These are phyloP conservation scores for Fonsecaea multimorphosa DNA, from an alignment of 2,329 filamentous ascomycete species.

Conservation along the genomic window DNA sequence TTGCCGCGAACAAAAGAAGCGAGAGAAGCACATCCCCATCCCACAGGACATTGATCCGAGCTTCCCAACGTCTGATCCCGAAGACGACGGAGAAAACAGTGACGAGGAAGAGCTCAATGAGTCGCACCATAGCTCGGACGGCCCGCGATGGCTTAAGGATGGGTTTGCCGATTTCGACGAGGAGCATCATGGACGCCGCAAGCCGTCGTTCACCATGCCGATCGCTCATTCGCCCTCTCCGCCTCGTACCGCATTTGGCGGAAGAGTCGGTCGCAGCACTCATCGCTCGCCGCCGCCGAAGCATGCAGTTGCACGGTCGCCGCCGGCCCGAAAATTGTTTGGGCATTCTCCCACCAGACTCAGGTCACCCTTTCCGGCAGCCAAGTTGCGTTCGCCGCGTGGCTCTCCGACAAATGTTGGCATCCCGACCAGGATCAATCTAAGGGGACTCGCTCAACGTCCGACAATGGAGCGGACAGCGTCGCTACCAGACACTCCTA, in stretches of 20 bases:
- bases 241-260: constrained; percentile 58
- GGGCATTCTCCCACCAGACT: constrained; percentile 73
- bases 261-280: constrained; percentile 30
- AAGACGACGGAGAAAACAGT: constrained; percentile 80
- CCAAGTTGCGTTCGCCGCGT: constrained; percentile 57
- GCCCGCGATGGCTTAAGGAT: constrained; percentile 72
- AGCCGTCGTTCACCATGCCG: constrained; percentile 57
- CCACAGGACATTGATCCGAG: constrained; percentile 98
- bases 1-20: constrained; percentile 79
- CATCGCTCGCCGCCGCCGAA: constrained; percentile 33
- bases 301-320: constrained; percentile 41
- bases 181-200: constrained; percentile 52
- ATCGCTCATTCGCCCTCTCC: constrained; percentile 67
- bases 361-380: constrained; percentile 73
- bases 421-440: constrained; percentile 49
- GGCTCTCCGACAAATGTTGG: constrained; percentile 49
- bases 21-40: constrained; percentile 78
- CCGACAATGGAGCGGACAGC: constrained; percentile 77
- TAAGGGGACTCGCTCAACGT: constrained; percentile 62
- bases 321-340: constrained; percentile 58
- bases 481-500: constrained; percentile 80
- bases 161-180: constrained; percentile 71
- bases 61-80: constrained; percentile 92
- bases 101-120: constrained; percentile 61
- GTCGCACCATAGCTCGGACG: constrained; percentile 58